Percentiles rank a stretch among this genome's conserved stretches.
Conservation (phyloP, 2,329 filamentous ascomycete species). For the Knufia fluminis region DNA sequence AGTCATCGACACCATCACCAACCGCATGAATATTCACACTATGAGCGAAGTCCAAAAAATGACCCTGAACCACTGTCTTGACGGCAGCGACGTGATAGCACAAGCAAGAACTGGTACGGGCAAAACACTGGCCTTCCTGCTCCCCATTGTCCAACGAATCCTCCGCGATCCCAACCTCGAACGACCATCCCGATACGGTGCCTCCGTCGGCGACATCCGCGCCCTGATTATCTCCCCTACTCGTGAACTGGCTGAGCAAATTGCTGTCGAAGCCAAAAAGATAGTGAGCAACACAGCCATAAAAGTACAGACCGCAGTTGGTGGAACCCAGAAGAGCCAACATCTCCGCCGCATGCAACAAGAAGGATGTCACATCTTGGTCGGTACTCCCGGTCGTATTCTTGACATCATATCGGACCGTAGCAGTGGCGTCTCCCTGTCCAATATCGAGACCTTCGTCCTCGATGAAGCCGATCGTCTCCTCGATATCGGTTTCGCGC, state of each 20-base stretch:
- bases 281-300: slow-evolving; percentile 55
- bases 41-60: slow-evolving; percentile 91
- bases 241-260: slow-evolving; percentile 42
- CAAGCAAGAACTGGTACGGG: slow-evolving; percentile 45
- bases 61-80: slow-evolving; percentile 71
- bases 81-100: slow-evolving; percentile 63
- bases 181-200: slow-evolving; percentile 28
- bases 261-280: slow-evolving; percentile 39
- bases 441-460: slow-evolving; percentile 41
- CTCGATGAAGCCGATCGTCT: slow-evolving; percentile 57
- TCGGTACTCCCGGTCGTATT: slow-evolving; percentile 41
- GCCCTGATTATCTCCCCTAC: slow-evolving; percentile 35
- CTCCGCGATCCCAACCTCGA: slow-evolving; percentile 27
- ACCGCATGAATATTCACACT: slow-evolving; percentile 63
- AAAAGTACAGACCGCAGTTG: slow-evolving; percentile 69
- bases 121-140: slow-evolving; percentile 42
- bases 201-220: slow-evolving; percentile 22
- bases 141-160: slow-evolving; percentile 40
- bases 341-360: slow-evolving; percentile 60
- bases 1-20: slow-evolving; percentile 59
- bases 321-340: slow-evolving; percentile 68
- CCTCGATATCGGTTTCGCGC: slow-evolving; percentile 52
- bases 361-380: slow-evolving; percentile 39
- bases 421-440: slow-evolving; percentile 34
- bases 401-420: slow-evolving; percentile 40